Percentiles rank a stretch among this genome's conserved stretches.
phyloP scores from a whole-genome alignment of 768 basidiomycete genomes.

The Coprinopsis cinerea region DNA sequence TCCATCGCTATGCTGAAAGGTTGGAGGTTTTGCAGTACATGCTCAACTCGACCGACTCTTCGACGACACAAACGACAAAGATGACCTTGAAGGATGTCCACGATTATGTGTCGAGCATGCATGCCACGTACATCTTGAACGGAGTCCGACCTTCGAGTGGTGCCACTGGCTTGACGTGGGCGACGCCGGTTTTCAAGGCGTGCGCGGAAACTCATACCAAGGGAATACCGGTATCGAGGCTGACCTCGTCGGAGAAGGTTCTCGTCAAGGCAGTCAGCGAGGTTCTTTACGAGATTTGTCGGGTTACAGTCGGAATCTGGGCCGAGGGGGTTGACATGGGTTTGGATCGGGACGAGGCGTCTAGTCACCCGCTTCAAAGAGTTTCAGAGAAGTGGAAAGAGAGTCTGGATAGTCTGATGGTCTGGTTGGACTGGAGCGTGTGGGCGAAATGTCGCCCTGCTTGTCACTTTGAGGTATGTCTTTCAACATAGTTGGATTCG shows the following conservation, averaged over 20 bases:
- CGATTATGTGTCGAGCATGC: conserved; percentile 26
- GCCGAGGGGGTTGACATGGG: conserved; percentile 6
- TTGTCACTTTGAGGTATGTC: conserved; percentile 38
- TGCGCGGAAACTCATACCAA: conserved; percentile 15
- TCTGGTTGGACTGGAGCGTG: conserved; percentile 47
- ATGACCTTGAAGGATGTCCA: conserved; percentile 19
- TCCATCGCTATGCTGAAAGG: conserved; percentile 34
- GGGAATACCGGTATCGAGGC: background rate
- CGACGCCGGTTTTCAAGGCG: conserved; percentile 25
- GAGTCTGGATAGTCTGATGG: conserved; percentile 38
- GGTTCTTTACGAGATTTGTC: conserved; percentile 40
- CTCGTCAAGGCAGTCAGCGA: conserved; percentile 25
- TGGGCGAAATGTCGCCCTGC: conserved; percentile 45
- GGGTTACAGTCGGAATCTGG: conserved; percentile 27
- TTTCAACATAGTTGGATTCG: background rate
- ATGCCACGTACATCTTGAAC: conserved; percentile 26
- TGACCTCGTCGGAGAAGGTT: conserved; percentile 26
- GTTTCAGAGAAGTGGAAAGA: conserved; percentile 37
- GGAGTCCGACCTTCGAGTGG: conserved; percentile 12
- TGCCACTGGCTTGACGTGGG: conserved; percentile 22
- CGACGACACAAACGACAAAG: conserved; percentile 8
- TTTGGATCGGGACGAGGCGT: background rate
- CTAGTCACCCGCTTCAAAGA: conserved; percentile 20
- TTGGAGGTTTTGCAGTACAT: conserved; percentile 34
- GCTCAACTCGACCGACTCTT: conserved; percentile 19